Evolutionary conservation across 2,329 filamentous ascomycete genomes (phyloP), one percentile per base, ranked within the genome.

Genomic region (Calcarisporium arbuscula): DNA sequence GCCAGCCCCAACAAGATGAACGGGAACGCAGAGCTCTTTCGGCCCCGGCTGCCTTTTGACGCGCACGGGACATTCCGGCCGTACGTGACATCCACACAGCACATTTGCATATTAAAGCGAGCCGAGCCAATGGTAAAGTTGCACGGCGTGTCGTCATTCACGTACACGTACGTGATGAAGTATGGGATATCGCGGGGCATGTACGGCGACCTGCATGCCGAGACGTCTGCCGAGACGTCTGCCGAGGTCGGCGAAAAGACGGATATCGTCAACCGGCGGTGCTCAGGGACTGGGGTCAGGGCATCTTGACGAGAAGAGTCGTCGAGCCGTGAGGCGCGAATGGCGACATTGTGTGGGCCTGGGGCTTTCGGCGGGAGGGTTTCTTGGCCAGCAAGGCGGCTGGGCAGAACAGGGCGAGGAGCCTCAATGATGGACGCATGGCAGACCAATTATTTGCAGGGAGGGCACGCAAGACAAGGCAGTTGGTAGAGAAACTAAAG

Each of bases 221-320:
- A 35, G 12, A 29, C 22, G 14, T 28, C 28, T 18, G 32, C 30
- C 8, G 28, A 14, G 21, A 40, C 17, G 7, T 28, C 28, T 18
- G 32, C 30, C 8, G 28, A 14, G 21, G 36, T 17, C 5, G 37
- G 37, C 16, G 34, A 40, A 30, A 40, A 40, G 37, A 40, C 34
- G 19, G 37, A 40, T 19, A 39, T 28, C 37, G 36, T 40, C 23
- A 40, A 19, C 6, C 33, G 37, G 5, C 33, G 28, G 20, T 40
- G 33, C 26, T 36, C 19, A 25, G 37, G 26, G 17, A 32, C 19
- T 7, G 28, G 21, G 15, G 34, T 30, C 19, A 28, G 36, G 15
- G 30, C 32, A 23, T 40, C 37, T 14, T 30, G 12, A 21, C 37
- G 33, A 12, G 28, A 23, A 26, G 36, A 40, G 32, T 40, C 37